Conservation (phyloP, 2,329 filamentous ascomycete species). For the Calonectria ilicicola region DNA sequence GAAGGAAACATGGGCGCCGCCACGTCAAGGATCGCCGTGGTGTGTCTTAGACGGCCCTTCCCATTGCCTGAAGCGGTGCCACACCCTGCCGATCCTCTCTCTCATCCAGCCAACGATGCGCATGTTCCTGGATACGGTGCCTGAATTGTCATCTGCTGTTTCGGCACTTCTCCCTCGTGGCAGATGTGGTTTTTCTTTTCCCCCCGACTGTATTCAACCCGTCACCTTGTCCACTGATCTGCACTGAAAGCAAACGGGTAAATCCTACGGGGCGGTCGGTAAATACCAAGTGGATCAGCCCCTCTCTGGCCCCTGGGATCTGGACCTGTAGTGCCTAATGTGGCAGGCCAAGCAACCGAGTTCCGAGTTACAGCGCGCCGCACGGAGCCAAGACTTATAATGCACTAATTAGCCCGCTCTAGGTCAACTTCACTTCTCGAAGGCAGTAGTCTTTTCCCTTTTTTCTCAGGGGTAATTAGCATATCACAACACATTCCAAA, state of each 20-base stretch:
- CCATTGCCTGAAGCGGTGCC: neutral
- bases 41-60: neutral
- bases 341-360: neutral
- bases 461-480: neutral
- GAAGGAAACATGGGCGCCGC: neutral
- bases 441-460: too few species aligned
- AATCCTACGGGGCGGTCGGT: neutral
- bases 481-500: neutral
- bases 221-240: too few species aligned
- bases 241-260: neutral
- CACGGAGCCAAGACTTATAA: neutral
- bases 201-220: too few species aligned
- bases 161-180: too few species aligned
- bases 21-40: neutral
- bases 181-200: neutral
- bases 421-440: too few species aligned
- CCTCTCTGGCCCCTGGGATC: neutral
- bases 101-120: neutral
- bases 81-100: neutral
- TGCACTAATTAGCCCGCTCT: neutral
- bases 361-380: too few species aligned
- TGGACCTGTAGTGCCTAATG: neutral
- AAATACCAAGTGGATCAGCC: neutral
- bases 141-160: neutral
- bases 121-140: neutral